Base-by-base conservation (phyloP, 208 protist genomes). In the Vickermania ingenoplastis region DNA sequence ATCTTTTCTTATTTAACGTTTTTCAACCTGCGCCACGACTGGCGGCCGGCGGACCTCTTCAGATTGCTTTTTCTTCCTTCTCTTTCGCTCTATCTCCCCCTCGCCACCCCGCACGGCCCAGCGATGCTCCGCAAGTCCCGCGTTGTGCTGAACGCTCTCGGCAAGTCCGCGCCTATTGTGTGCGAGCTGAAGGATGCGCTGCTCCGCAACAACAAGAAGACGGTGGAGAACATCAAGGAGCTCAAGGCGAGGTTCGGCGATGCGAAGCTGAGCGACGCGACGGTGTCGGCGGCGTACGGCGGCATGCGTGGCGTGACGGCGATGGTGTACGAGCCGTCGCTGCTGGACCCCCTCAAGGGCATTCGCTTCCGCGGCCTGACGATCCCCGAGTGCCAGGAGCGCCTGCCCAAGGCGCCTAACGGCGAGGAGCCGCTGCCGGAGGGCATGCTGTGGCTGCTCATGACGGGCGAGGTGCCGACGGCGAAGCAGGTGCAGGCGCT, bases 311-410 rank as follows among this genome's bases (percentile, higher is more conserved):
- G 89, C 57, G 86, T 98, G 73, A 98, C 94, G 70, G 85, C 85
- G 31, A 78, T 98, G 53, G 84, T 98, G 23, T 97, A 94, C 68
- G 97, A 99, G 85, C 96, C 96, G 2, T 98, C 24, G n/a, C n/a
- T n/a, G n/a, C n/a, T n/a, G n/a, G n/a, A n/a, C n/a, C n/a, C n/a
- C 41, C 61, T 94, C 26, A 88, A 97, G 66, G 97, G 97, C 75
- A 99, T 99, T 75, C 85, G 93, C 60, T 99, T 98, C 83, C 90
- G 97, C 62, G 96, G 96, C 57, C 80, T 82, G 31, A 91, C 94
- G 30, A 97, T 99, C 61, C 85, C 95, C 22, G 90, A 99, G 79
- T 94, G 89, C 69, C 81, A 80, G 57, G 93, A 96, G 79, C 54
- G 82, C 60, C 65, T 90, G 59, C 92, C 97, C 14, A 96, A 95